Conservation (phyloP, 106 monocot genomes). For the Allium cepa region DNA sequence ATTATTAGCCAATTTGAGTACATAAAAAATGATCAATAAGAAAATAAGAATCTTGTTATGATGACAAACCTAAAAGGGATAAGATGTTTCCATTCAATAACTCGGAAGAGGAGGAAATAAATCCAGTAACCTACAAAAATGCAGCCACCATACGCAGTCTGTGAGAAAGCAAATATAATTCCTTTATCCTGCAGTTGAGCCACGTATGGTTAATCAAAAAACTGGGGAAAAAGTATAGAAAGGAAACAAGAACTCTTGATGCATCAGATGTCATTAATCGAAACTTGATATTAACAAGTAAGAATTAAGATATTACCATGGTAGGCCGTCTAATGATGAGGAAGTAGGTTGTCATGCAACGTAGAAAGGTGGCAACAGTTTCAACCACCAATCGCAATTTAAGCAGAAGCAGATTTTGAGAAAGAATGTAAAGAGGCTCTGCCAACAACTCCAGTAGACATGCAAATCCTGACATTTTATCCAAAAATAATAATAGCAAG, state of each 20-base stretch:
- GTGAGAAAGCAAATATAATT: constrained; percentile 76
- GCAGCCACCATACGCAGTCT: constrained; percentile 71
- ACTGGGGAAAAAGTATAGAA: not conserved
- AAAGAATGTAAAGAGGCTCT: constrained; percentile 91
- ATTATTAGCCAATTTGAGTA: constrained; percentile 2
- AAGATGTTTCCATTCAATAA: constrained; percentile 25
- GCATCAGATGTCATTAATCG: not conserved
- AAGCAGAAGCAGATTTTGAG: constrained; percentile 84
- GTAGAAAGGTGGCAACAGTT: constrained; percentile 66
- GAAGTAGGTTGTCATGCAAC: constrained; percentile 63
- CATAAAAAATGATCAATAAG: not conserved
- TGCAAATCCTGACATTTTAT: constrained; percentile 64
- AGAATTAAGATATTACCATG: constrained; percentile 41
- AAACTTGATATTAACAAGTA: constrained; percentile 1
- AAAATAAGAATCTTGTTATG: not conserved
- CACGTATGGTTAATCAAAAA: constrained; percentile 1
- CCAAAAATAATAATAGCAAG: not conserved
- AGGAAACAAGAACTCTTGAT: not conserved
- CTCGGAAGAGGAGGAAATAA: constrained; percentile 55
- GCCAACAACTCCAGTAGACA: constrained; percentile 89
- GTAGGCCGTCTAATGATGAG: constrained; percentile 29
- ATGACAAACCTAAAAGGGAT: constrained; percentile 63
- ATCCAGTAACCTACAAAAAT: constrained; percentile 75
- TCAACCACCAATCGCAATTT: constrained; percentile 75
- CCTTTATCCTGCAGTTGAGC: constrained; percentile 55